These are phyloP conservation scores for Colletotrichum agaves DNA, from an alignment of 2,329 filamentous ascomycete species.

Conservation along the genomic window DNA sequence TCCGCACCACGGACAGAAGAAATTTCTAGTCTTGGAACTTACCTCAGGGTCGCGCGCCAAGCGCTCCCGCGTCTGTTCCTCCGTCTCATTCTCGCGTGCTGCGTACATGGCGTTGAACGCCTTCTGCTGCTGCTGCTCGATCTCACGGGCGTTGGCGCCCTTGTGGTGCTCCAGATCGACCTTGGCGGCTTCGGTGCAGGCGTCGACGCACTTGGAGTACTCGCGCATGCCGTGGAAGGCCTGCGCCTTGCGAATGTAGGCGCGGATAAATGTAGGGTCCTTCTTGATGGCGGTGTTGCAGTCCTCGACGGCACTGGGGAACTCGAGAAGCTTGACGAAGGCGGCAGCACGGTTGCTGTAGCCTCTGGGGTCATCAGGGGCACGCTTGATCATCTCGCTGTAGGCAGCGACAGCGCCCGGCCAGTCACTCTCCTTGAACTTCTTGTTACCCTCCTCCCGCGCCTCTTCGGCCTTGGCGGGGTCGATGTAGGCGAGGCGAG, in stretches of 20 bases:
- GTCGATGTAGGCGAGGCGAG: conserved; percentile 85
- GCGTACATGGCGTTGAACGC: conserved; percentile 90
- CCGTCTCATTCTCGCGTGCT: conserved; percentile 91
- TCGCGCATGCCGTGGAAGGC: conserved; percentile 98
- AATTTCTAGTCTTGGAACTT: conserved; percentile 48
- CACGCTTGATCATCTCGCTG: conserved; percentile 95
- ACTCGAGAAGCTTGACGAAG: conserved; percentile 95
- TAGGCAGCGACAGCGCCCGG: conserved; percentile 94
- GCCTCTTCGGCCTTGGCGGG: conserved; percentile 94
- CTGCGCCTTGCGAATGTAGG: conserved; percentile 96
- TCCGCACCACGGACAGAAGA: neutral
- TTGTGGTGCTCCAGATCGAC: conserved; percentile 76
- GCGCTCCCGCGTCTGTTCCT: conserved; percentile 93
- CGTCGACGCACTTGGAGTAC: conserved; percentile 94
- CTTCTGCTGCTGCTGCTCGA: conserved; percentile 94
- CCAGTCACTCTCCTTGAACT: conserved; percentile 98
- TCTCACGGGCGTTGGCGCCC: conserved; percentile 87
- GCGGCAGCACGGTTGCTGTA: conserved; percentile 98
- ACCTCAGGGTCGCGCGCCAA: conserved; percentile 92
- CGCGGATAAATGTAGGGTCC: conserved; percentile 91
- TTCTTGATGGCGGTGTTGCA: conserved; percentile 92
- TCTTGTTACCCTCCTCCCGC: conserved; percentile 92
- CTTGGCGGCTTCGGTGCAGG: conserved; percentile 81
- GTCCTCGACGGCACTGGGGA: conserved; percentile 92
- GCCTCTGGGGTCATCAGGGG: conserved; percentile 89